Evolutionary conservation across 768 basidiomycete species (phyloP).

Genomic region (Xanthoconium stramineum): DNA sequence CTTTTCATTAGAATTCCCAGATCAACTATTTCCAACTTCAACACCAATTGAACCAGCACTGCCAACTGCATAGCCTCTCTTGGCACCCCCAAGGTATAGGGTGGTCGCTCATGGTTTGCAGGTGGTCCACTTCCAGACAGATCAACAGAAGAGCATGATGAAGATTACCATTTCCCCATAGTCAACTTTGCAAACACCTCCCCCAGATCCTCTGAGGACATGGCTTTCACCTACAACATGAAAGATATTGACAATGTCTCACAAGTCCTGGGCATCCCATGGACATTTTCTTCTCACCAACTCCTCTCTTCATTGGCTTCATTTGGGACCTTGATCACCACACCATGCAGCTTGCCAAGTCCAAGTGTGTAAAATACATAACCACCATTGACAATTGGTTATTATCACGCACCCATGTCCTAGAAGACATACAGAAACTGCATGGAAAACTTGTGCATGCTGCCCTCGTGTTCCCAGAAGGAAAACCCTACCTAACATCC

Average conservation of each 20-base stretch:
- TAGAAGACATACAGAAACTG: neutral
- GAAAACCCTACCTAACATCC: conserved; percentile 13
- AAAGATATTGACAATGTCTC: neutral
- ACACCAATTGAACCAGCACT: neutral
- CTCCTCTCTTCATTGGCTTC: neutral
- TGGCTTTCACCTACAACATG: neutral
- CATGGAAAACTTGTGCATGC: conserved; percentile 21
- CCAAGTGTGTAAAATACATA: neutral
- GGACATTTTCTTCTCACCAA: neutral
- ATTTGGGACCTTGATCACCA: neutral
- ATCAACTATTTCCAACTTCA: neutral
- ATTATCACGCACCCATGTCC: neutral
- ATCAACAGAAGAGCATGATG: neutral
- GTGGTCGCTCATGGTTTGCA: neutral
- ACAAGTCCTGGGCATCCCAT: neutral
- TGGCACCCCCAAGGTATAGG: neutral
- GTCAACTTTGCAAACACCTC: neutral
- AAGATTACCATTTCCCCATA: neutral
- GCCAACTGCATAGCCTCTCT: too few relatives aligned
- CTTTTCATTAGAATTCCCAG: neutral
- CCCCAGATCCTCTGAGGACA: accelerated
- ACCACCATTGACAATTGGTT: neutral
- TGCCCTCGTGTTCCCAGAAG: conserved; percentile 22
- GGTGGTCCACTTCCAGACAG: neutral
- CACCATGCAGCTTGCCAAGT: neutral